These are phyloP conservation scores for Sclerotinia glacialis DNA, from an alignment of 2,329 filamentous ascomycete genomes.

Conservation along the genomic window DNA sequence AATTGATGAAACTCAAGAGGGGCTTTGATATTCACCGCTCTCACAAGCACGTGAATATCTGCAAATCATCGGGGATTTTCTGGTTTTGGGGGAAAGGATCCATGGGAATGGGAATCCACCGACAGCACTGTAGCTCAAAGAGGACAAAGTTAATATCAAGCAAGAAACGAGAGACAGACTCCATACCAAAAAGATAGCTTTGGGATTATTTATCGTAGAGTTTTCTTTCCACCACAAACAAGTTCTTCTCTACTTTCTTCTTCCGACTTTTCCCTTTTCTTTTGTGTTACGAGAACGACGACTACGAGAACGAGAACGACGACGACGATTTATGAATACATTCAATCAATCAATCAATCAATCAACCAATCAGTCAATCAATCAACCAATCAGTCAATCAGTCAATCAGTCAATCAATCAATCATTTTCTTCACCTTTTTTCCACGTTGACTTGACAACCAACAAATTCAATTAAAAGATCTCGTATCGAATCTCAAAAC, in stretches of 20 bases:
- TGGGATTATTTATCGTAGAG: neutral
- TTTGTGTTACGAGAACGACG: neutral
- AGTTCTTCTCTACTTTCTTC: neutral
- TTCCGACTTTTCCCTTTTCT: neutral
- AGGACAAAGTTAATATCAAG: neutral
- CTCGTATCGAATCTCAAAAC: constrained; percentile 3
- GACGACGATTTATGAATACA: neutral
- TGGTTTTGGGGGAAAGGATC: neutral
- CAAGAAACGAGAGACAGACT: constrained; percentile 13
- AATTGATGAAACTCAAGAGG: neutral
- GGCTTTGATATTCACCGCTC: constrained; percentile 17
- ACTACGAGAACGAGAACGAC: neutral
- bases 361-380: neutral
- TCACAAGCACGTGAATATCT: constrained; percentile 11
- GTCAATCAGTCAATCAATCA: neutral
- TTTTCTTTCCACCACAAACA: neutral
- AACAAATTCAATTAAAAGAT: neutral
- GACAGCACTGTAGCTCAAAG: constrained; percentile 9
- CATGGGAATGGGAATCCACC: neutral
- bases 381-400: neutral
- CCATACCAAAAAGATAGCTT: neutral
- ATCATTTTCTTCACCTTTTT: neutral
- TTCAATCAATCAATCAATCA: neutral
- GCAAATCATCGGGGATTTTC: constrained; percentile 12
- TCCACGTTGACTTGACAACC: constrained; percentile 20